Base-by-base conservation (phyloP, 805 yeast species). In the Schizosaccharomyces lindneri region DNA sequence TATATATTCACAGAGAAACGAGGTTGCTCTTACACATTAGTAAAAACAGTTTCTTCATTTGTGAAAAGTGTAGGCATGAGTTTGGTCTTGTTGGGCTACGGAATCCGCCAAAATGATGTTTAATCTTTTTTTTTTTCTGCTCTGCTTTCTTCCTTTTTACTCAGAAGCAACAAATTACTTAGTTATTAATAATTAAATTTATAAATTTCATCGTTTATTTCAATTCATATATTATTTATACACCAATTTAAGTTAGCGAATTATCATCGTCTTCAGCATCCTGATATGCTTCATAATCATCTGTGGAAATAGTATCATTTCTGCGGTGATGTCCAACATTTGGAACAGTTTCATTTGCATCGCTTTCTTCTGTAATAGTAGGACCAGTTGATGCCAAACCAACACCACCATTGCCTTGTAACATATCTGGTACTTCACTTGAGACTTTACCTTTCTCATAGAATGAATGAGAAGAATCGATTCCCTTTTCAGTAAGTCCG, bases 41-140 rank as follows among this genome's bases (percentile, higher is more conserved):
- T 72, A 59, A 64, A 66, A 63, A 61, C 66, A 32, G 68, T 68
- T n/a, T 66, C 70, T 24, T 65, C 72, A 57, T 62, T 72, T 43
- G 67, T 73, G 31, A 74, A 73, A 67, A 73, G 75, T 36, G 74
- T 73, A 27, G 75, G 75, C 32, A 66, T 73, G 48, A 65, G 75
- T 5, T 65, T 72, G 46, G 68, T 69, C 15, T 67, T 73, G 60
- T 68, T 70, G 59, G 71, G 73, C 72, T 70, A 70, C 68, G 70
- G 71, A 9, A 64, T 65, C 51, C 62, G 64, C 21, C 43, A 41
- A 5, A 36, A 19, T 32, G n/a, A n/a, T 9, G 41, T 17, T 27
- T 51, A 36, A 36, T 13, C 4, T 9, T 1, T 5, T 36, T 36
- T 11, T 7, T 11, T 11, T 36, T 5, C 41, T 36, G 4, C n/a